Base-by-base conservation (phyloP, 108 stramenopile genomes). In the Licmophora abbreviata region DNA sequence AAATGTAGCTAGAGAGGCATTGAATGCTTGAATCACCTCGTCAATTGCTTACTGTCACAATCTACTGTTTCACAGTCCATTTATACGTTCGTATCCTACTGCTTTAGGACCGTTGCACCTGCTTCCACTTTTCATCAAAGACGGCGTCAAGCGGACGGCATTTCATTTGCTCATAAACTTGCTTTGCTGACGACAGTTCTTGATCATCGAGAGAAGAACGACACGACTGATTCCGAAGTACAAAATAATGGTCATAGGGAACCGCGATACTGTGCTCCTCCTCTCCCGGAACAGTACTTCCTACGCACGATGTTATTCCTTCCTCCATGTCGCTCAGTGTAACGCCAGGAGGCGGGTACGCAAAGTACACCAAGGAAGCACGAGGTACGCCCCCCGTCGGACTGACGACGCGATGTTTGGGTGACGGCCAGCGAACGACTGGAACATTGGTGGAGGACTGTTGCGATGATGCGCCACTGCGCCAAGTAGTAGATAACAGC, bases 311-410 rank as follows among this genome's bases (percentile, higher is more conserved):
- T 38, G 29, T 30, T n/a, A 74, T 25, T 1, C 51, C 42, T 42
- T 26, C 20, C 49, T 54, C 59, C 30, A 53, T 63, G 44, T 51
- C 51, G 3, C 32, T 47, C 61, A 81, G 51, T 2, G 79, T 71
- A 6, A 66, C 43, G 15, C 45, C 49, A n/a, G 68, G 70, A 23
- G 76, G 76, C 40, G 80, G 80, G 44, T 81, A 81, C 15, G 69
- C 75, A 61, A 81, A 81, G 59, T 81, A 81, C 3, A 81, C 80
- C 29, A 81, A 33, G 27, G 80, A 81, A 12, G 56, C 61, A 10
- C 80, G 69, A 20, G 59, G 54, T 36, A 25, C 56, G 29, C 20
- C 43, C 10, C 24, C 14, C 18, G 27, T 2, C 1, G 67, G 67
- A 32, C 42, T 62, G 9, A 68, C 31, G 17, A 68, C 67, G 1